These are phyloP conservation scores for Diospyros kaki DNA, from an alignment of 148 eudicot species.

Conservation along the genomic window DNA sequence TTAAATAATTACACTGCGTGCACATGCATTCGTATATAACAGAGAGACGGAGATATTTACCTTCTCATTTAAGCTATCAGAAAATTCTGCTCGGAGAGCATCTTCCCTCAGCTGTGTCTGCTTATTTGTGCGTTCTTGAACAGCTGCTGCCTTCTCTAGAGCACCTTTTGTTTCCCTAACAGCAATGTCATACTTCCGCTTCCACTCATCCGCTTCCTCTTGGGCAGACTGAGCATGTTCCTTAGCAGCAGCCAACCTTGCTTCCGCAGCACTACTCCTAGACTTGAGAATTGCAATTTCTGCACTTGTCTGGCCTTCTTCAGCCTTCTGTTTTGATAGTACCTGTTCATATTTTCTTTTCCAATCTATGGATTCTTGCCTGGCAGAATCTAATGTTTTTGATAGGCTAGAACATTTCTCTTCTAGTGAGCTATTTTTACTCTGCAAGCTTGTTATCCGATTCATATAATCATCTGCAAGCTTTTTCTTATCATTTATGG, in stretches of 20 bases:
- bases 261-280: constrained; percentile 81
- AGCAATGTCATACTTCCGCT: constrained; percentile 78
- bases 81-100: constrained; percentile 71
- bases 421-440: constrained; percentile 79
- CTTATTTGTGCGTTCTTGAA: constrained; percentile 76
- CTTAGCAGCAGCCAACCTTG: constrained; percentile 84
- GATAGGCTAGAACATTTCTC: constrained; percentile 73
- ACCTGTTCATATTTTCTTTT: constrained; percentile 74
- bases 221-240: constrained; percentile 88
- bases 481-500: constrained; percentile 76
- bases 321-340: constrained; percentile 61
- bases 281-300: constrained; percentile 72
- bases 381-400: constrained; percentile 57
- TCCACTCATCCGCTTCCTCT: constrained; percentile 97
- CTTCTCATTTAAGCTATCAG: constrained; percentile 65
- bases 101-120: constrained; percentile 81
- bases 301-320: constrained; percentile 65
- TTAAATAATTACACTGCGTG: not conserved
- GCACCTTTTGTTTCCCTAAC: constrained; percentile 87
- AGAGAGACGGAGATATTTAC: constrained; percentile 28
- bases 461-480: constrained; percentile 82
- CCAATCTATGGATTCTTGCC: constrained; percentile 74
- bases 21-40: no score
- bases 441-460: constrained; percentile 70
- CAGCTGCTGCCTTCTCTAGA: constrained; percentile 79